Evolutionary conservation across 805 yeast species (phyloP).

Genomic region (Soucietia sequanensis): DNA sequence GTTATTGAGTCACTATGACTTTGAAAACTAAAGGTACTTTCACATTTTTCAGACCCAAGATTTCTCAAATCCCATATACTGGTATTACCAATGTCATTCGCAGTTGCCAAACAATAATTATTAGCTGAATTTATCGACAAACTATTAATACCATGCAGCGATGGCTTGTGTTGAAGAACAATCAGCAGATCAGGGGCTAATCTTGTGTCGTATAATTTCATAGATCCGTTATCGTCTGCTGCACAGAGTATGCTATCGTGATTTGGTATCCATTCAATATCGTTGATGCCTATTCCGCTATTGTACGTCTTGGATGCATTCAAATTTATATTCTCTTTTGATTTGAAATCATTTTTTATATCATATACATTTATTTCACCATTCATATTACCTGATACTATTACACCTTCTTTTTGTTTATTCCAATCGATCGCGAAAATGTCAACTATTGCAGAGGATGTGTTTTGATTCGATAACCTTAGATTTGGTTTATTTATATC

Average conservation of each 20-base stretch:
- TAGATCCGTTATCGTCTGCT: conserved; percentile 62
- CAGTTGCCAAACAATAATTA: conserved; percentile 61
- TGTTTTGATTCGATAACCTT: conserved; percentile 34
- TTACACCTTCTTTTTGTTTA: conserved; percentile 52
- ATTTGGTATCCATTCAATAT: conserved; percentile 62
- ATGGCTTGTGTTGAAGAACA: conserved; percentile 6
- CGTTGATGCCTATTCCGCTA: conserved; percentile 64
- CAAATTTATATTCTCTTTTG: conserved; percentile 16
- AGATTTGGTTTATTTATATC: conserved; percentile 50
- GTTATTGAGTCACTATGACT: conserved; percentile 57
- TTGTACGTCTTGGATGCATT: no score
- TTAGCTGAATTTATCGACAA: conserved; percentile 60
- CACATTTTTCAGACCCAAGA: conserved; percentile 6
- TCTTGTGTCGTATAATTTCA: conserved; percentile 57
- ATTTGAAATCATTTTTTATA: conserved; percentile 41
- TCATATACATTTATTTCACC: conserved; percentile 72
- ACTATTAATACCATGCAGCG: conserved; percentile 48
- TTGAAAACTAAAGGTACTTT: conserved; percentile 11
- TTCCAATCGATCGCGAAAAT: conserved; percentile 81
- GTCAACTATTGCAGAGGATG: conserved; percentile 34
- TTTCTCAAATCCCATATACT: conserved; percentile 66
- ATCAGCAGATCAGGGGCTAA: conserved; percentile 8
- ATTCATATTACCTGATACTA: conserved; percentile 61
- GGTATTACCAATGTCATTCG: conserved; percentile 57
- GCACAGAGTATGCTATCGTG: conserved; percentile 62